Evolutionary conservation across 208 protist genomes (phyloP).

Genomic region (Naegleria fowleri): DNA sequence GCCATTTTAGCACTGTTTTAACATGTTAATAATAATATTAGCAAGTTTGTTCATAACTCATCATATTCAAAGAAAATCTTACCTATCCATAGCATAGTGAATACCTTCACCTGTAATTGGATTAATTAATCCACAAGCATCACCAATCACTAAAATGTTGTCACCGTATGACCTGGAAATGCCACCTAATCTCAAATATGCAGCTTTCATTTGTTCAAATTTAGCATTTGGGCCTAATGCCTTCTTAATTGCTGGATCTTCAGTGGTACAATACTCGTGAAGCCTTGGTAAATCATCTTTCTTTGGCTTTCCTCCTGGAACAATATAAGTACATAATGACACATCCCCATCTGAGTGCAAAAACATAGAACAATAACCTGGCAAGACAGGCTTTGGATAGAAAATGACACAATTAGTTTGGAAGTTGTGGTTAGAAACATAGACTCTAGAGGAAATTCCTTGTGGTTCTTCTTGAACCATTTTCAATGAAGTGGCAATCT

Average conservation of each 20-base stretch:
- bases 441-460: not conserved
- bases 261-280: not conserved
- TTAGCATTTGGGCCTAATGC: not conserved
- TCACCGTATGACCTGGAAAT: not conserved
- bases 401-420: not conserved
- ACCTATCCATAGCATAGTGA: not conserved
- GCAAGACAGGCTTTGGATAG: not conserved
- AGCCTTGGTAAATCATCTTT: not conserved
- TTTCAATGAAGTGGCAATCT: not conserved
- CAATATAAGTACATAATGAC: not conserved
- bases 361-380: constrained; percentile 11
- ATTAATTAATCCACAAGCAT: constrained; percentile 5
- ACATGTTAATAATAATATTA: too few species aligned
- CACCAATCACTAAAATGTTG: not conserved
- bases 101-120: constrained; percentile 15
- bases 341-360: not conserved
- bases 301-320: not conserved
- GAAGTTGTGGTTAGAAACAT: not conserved
- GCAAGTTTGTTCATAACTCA: not conserved
- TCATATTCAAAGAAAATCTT: not conserved
- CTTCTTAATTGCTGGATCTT: not conserved
- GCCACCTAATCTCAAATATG: not conserved
- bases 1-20: constrained; percentile 3
- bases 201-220: not conserved
- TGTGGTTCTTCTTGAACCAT: not conserved